Base-by-base conservation (phyloP, 495 filamentous ascomycete genomes). In the Hypomontagnella submonticulosa region DNA sequence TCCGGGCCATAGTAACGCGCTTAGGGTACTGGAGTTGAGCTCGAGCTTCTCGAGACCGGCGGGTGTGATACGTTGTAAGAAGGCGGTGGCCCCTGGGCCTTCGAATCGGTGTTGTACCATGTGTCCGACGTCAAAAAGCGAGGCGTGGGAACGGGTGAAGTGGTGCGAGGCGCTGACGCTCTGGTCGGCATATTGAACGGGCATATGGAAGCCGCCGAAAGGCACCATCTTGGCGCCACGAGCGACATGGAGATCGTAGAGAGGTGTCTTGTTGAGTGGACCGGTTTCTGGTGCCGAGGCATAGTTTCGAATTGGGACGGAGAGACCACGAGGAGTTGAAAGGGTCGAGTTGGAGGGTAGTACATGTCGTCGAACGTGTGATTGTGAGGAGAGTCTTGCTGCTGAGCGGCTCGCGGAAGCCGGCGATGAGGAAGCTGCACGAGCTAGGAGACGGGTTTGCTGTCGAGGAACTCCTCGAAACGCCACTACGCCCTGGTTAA, bases 201-300 rank as follows among this genome's bases (percentile, higher is more conserved):
- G 96, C 95, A 99, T 98, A 52, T 83, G 81, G 79, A 88, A 98
- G 63, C 93, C 93, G 55, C 90, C 94, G 73, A 97, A 99, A n/a
- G 91, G 91, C 54, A 98, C 93, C 88, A 99, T 96, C 78, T 96
- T 97, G 40, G 84, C 95, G 66, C 92, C 92, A 72, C 91, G 78
- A 32, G 79, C 77, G 51, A 92, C 64, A 75, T 99, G 94, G 19
- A 98, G 80, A 69, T 93, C 88, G 79, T 96, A 89, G 38, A 99
- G 85, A 27, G 89, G 87, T 1, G 95, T 99, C 73, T 86, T 89
- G 32, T 75, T 78, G 66, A 88, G 81, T 15, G 76, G 58, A 13
- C 67, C 69, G 8, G 75, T 64, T 4, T 61, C 41, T 16, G 73
- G 73, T 13, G 79, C 61, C 20, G 81, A 73, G 18, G 76, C 63